Evolutionary conservation across 1,284 basidiomycete species (phyloP).

Genomic region (Trametes hirsuta): DNA sequence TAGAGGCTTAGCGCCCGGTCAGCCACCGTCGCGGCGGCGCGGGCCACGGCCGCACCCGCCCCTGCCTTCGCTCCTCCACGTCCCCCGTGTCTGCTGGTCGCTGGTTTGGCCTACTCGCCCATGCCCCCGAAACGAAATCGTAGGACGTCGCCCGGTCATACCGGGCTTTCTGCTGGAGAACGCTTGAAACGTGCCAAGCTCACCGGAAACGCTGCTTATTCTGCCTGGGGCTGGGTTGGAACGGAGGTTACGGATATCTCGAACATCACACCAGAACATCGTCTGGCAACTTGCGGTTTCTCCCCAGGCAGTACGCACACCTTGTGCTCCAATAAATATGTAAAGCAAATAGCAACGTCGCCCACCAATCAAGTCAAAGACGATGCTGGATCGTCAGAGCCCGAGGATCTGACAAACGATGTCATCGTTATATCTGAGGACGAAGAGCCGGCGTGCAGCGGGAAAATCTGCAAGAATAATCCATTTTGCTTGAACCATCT

Average conservation of each 20-base stretch:
- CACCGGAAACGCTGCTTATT: conserved; percentile 45
- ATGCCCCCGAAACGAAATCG: conserved; percentile 71
- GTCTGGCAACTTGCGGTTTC: conserved; percentile 69
- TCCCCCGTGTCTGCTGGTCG: not conserved
- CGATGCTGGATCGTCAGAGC: conserved; percentile 12
- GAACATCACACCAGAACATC: conserved; percentile 67
- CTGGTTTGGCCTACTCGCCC: not conserved
- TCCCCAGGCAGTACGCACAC: conserved; percentile 49
- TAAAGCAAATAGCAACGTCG: conserved; percentile 25
- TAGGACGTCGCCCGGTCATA: conserved; percentile 48
- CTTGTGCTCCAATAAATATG: conserved; percentile 60
- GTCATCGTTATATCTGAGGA: conserved; percentile 73
- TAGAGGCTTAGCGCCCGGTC: conserved; percentile 12
- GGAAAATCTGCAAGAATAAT: conserved; percentile 70
- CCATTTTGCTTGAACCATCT: conserved; percentile 86
- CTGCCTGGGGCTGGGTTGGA: conserved; percentile 80
- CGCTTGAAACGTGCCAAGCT: conserved; percentile 60
- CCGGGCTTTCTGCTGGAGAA: conserved; percentile 62
- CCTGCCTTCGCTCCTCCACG: conserved; percentile 5
- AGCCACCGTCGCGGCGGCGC: conserved; percentile 21
- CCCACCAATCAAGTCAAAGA: conserved; percentile 7
- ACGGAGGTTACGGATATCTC: conserved; percentile 58
- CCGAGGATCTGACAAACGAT: conserved; percentile 56
- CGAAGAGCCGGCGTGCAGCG: conserved; percentile 58
- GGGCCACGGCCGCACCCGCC: not conserved